Evolutionary conservation across 1,284 basidiomycete species (phyloP).

Genomic region (Kwoniella shivajii): DNA sequence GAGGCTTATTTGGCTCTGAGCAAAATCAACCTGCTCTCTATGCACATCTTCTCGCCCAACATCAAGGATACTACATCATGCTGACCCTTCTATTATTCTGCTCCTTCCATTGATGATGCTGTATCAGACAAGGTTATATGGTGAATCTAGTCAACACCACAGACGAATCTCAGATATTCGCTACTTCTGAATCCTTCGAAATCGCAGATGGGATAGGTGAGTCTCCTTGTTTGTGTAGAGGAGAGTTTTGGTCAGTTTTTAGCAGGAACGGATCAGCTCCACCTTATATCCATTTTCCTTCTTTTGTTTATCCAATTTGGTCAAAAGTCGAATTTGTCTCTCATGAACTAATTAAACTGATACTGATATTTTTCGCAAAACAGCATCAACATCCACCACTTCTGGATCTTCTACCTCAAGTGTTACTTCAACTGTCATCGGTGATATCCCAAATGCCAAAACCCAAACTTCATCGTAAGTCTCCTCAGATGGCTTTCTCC

Average conservation of each 20-base stretch:
- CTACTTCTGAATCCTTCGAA: constrained; percentile 56
- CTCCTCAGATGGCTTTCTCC: neutral
- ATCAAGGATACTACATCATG: neutral
- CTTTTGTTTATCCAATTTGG: neutral
- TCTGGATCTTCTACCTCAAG: constrained; percentile 1
- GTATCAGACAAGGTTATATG: constrained; percentile 48
- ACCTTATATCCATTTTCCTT: neutral
- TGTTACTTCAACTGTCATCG: constrained; percentile 1
- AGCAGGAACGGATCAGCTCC: neutral
- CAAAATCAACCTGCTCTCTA: too few species aligned
- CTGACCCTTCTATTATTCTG: too few species aligned
- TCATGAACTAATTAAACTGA: neutral
- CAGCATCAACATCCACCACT: constrained; percentile 18
- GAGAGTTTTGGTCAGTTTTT: neutral
- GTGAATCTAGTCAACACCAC: constrained; percentile 58
- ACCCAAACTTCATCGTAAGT: constrained; percentile 13
- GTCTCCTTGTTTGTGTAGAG: neutral
- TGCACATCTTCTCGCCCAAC: too few species aligned
- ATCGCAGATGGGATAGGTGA: constrained; percentile 43
- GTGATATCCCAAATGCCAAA: constrained; percentile 22
- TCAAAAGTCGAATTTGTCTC: neutral
- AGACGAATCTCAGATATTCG: constrained; percentile 56
- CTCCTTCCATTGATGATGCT: neutral
- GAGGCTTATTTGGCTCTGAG: too few species aligned
- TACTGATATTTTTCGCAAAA: too few species aligned